Evolutionary conservation across 371 early-diverging fungal genomes (phyloP).

Genomic region (Gilbertella persicaria): DNA sequence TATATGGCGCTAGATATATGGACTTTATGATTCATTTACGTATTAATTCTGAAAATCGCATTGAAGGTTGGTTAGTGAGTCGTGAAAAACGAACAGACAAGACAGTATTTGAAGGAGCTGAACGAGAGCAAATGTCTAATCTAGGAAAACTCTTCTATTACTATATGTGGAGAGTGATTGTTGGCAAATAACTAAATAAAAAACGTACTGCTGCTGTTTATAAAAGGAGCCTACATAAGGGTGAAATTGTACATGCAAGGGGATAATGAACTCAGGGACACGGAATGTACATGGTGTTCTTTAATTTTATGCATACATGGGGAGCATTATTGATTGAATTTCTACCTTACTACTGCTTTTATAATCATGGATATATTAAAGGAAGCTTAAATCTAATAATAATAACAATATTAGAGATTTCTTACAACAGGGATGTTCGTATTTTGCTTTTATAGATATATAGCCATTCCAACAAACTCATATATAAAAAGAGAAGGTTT

Average conservation of each 20-base stretch:
- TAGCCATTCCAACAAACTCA: constrained; percentile 12
- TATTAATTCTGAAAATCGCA: constrained; percentile 7
- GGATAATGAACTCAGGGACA: constrained; percentile 14
- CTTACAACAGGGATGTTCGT: constrained; percentile 24
- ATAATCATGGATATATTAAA: constrained; percentile 24
- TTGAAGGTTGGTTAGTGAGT: constrained; percentile 44
- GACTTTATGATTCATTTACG: constrained; percentile 43
- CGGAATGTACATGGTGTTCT: constrained; percentile 7
- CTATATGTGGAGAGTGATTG: constrained; percentile 31
- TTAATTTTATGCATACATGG: neutral
- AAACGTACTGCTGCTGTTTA: neutral
- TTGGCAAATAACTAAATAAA: constrained; percentile 5
- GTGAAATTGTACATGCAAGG: constrained; percentile 7
- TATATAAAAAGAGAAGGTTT: constrained; percentile 4
- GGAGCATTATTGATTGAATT: no score
- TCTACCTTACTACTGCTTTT: constrained; percentile 6
- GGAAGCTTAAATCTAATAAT: neutral
- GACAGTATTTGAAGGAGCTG: constrained; percentile 22
- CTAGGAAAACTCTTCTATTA: constrained; percentile 34
- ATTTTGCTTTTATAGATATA: no score
- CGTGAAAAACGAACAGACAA: constrained; percentile 25
- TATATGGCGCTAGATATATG: constrained; percentile 45
- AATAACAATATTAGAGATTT: constrained; percentile 10
- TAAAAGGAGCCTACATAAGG: constrained; percentile 3
- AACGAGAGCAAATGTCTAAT: constrained; percentile 36